These are phyloP conservation scores for Atkinsonella hypoxylon DNA, from an alignment of 2,329 filamentous ascomycete species.

Conservation along the genomic window DNA sequence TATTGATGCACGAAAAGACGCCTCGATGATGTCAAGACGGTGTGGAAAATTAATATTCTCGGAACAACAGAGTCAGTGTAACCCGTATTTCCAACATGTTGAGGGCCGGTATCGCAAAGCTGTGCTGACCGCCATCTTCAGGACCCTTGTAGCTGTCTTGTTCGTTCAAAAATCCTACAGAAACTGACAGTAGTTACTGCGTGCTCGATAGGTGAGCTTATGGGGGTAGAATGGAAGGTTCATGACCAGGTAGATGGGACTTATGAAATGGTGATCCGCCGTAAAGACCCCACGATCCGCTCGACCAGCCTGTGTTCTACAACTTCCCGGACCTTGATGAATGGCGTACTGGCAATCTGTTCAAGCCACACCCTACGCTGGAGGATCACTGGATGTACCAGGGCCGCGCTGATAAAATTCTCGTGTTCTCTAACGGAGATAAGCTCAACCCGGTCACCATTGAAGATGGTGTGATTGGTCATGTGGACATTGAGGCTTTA, in stretches of 20 bases:
- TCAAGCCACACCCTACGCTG: conserved; percentile 22
- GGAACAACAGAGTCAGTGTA: conserved; percentile 29
- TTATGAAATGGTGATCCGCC: conserved; percentile 24
- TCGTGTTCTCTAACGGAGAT: conserved; percentile 28
- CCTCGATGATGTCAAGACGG: conserved; percentile 23
- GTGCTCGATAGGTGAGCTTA: conserved; percentile 26
- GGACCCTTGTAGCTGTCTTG: conserved; percentile 22
- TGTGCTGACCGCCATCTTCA: conserved; percentile 8
- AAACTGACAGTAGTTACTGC: conserved; percentile 33
- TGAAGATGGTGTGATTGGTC: conserved; percentile 19
- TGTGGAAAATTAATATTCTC: conserved; percentile 25
- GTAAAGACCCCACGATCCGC: conserved; percentile 24
- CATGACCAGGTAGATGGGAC: conserved; percentile 4
- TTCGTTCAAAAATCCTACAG: conserved; percentile 20
- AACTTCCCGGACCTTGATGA: conserved; percentile 23
- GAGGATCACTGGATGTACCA: conserved; percentile 22
- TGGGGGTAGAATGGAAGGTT: conserved; percentile 29
- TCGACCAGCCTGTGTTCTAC: conserved; percentile 23
- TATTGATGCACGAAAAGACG: too few relatives aligned
- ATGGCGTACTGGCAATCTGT: conserved; percentile 26
- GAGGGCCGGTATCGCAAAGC: too few relatives aligned
- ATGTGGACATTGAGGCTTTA: conserved; percentile 9
- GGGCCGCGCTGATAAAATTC: conserved; percentile 27
- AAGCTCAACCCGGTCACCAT: conserved; percentile 29
- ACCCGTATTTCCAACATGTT: too few relatives aligned